These are phyloP conservation scores for Selaginella moellendorffii DNA, from an alignment of 75 land plant genomes.

Conservation along the genomic window DNA sequence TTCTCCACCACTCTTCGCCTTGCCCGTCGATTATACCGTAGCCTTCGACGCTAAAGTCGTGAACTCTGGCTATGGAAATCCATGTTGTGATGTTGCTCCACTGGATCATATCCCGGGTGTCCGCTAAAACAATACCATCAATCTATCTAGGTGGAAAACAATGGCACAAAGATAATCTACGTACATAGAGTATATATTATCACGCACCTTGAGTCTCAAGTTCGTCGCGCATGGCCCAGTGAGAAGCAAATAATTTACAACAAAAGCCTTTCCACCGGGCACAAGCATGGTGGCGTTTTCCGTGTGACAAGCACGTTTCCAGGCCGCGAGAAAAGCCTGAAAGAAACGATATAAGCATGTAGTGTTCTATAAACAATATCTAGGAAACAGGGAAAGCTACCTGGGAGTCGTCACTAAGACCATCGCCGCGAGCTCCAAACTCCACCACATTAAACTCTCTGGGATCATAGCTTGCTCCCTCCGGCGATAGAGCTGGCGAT, in stretches of 20 bases:
- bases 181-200: neutral
- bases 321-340: conserved; percentile 61
- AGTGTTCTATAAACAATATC: neutral
- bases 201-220: neutral
- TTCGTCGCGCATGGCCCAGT: conserved; percentile 27
- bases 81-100: conserved; percentile 59
- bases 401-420: conserved; percentile 44
- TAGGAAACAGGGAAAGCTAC: conserved; percentile 11
- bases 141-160: conserved; percentile 25
- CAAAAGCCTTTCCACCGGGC: conserved; percentile 41
- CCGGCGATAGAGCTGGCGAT: neutral
- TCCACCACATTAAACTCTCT: conserved; percentile 37
- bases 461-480: too few species aligned
- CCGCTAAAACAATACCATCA: conserved; percentile 73
- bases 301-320: conserved; percentile 53
- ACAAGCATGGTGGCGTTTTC: conserved; percentile 39
- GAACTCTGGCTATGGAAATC: conserved; percentile 60
- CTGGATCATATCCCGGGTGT: conserved; percentile 46
- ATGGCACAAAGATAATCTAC: neutral
- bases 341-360: neutral
- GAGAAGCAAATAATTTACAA: conserved; percentile 51
- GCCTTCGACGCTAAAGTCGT: conserved; percentile 40
- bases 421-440: conserved; percentile 49
- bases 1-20: conserved; percentile 71
- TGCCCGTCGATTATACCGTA: conserved; percentile 53